Evolutionary conservation across 2,329 filamentous ascomycete genomes (phyloP).

Genomic region (Hansfordia pulvinata): DNA sequence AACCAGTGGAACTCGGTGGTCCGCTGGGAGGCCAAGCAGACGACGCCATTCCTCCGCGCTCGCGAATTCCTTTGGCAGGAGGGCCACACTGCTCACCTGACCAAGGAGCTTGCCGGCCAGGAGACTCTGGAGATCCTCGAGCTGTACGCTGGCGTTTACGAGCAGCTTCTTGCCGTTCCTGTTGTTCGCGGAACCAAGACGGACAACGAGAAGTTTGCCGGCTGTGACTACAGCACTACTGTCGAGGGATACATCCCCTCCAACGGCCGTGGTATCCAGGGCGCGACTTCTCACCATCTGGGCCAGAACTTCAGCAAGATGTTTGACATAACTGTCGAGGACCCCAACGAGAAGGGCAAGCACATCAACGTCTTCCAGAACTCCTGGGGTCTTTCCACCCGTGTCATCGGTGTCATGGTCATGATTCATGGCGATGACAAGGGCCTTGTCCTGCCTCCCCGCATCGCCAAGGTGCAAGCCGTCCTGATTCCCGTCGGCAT

Average conservation of each 20-base stretch:
- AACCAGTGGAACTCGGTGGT: conserved; percentile 96
- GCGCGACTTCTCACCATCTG: conserved; percentile 81
- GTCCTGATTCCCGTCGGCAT: conserved; percentile 88
- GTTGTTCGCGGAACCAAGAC: conserved; percentile 92
- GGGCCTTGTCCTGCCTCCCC: conserved; percentile 83
- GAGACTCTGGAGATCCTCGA: conserved; percentile 92
- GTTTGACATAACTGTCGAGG: conserved; percentile 96
- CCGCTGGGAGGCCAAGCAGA: conserved; percentile 95
- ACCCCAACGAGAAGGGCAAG: conserved; percentile 68
- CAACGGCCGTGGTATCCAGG: conserved; percentile 93
- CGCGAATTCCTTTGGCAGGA: conserved; percentile 62
- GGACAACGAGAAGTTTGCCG: conserved; percentile 95
- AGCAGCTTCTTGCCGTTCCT: conserved; percentile 85
- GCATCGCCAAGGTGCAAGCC: conserved; percentile 74
- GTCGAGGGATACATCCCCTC: conserved; percentile 94
- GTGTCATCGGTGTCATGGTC: conserved; percentile 96
- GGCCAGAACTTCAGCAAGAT: conserved; percentile 99
- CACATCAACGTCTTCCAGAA: conserved; percentile 94
- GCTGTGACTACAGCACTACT: conserved; percentile 91
- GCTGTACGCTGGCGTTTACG: conserved; percentile 82
- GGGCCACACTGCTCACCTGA: conserved; percentile 62
- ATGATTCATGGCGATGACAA: conserved; percentile 97
- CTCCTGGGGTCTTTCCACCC: conserved; percentile 95
- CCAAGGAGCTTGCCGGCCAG: conserved; percentile 63
- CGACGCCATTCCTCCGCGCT: conserved; percentile 74